Evolutionary conservation across 352 stramenopile species (phyloP).

Genomic region (Pythium plurisporium): DNA sequence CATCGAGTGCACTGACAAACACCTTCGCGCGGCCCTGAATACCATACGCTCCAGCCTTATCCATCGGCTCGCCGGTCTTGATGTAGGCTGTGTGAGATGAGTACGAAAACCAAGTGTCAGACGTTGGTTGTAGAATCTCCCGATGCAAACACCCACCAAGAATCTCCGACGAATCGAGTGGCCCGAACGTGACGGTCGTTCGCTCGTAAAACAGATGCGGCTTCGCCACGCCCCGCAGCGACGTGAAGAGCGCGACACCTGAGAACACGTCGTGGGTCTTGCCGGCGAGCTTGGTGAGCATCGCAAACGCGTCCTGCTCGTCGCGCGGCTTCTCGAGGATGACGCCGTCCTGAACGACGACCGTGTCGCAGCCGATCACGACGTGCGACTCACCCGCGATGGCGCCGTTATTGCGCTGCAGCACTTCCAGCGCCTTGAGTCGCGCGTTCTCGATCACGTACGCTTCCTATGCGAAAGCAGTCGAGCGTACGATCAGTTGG

Average conservation of each 20-base stretch:
- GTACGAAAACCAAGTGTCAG: not conserved
- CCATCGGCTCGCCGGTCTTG: conserved; percentile 87
- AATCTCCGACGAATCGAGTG: conserved; percentile 56
- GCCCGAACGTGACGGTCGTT: conserved; percentile 54
- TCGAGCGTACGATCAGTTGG: too few relatives aligned
- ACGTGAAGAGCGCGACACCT: conserved; percentile 74
- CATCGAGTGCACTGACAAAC: conserved; percentile 76
- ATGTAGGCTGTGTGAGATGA: conserved; percentile 66
- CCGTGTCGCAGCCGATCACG: conserved; percentile 86
- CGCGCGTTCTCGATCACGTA: conserved; percentile 81
- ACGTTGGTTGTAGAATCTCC: not conserved
- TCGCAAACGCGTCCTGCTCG: conserved; percentile 73
- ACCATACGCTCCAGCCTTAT: conserved; percentile 90
- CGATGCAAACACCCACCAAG: conserved; percentile 25
- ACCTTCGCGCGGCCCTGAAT: conserved; percentile 81
- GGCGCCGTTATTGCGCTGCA: conserved; percentile 31
- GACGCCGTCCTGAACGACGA: conserved; percentile 77
- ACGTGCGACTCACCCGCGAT: conserved; percentile 23
- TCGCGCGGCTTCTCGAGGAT: conserved; percentile 90
- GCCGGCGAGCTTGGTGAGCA: conserved; percentile 69
- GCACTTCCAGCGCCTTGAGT: conserved; percentile 74
- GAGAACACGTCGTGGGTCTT: conserved; percentile 84
- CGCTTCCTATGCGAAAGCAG: too few relatives aligned
- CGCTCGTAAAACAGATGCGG: conserved; percentile 73
- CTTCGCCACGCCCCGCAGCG: conserved; percentile 30